A percentile compares a stretch with the other conserved stretches of the same genome.
These are phyloP conservation scores for Sporisorium iseilematis-ciliati DNA, from an alignment of 1,284 basidiomycete genomes.

Conservation along the genomic window DNA sequence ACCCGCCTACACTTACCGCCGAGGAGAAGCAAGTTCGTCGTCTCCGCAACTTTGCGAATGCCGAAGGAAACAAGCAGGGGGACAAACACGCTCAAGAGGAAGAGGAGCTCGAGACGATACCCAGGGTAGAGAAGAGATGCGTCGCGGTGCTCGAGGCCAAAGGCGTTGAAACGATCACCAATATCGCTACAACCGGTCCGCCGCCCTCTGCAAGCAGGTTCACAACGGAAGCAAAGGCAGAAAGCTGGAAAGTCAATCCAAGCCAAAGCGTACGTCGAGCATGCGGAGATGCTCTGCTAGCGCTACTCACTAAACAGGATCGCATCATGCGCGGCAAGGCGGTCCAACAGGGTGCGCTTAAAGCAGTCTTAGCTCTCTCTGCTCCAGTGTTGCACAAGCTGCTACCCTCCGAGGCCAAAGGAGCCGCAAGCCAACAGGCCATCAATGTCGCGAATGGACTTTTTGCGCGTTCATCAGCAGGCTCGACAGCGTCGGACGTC, in stretches of 20 bases:
- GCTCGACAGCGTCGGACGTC: not conserved
- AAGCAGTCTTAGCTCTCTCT: slow-evolving; percentile 76
- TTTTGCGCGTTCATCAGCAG: slow-evolving; percentile 13
- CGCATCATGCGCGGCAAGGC: slow-evolving; percentile 81
- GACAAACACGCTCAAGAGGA: slow-evolving; percentile 33
- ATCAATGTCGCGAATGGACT: not conserved
- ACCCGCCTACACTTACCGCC: slow-evolving; percentile 40
- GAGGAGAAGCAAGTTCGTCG: slow-evolving; percentile 59
- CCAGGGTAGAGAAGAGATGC: slow-evolving; percentile 36
- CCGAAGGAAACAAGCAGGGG: slow-evolving; percentile 19
- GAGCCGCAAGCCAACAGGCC: not conserved
- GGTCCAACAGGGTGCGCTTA: slow-evolving; percentile 85
- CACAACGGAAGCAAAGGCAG: not conserved
- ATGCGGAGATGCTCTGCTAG: slow-evolving; percentile 28
- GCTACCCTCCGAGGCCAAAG: not conserved
- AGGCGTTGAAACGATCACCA: slow-evolving; percentile 44
- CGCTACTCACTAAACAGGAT: slow-evolving; percentile 72
- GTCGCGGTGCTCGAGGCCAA: slow-evolving; percentile 48
- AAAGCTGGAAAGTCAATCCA: slow-evolving; percentile 31
- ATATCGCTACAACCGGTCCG: slow-evolving; percentile 32
- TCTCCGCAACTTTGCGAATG: slow-evolving; percentile 57
- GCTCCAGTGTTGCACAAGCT: slow-evolving; percentile 28
- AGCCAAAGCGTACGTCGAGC: slow-evolving; percentile 27
- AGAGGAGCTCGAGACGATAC: slow-evolving; percentile 16
- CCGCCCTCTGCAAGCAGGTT: slow-evolving; percentile 7